Evolutionary conservation across 139 green algal genomes (phyloP), one percentile per base, ranked within the genome.

Genomic region (Chlorella sp.): DNA sequence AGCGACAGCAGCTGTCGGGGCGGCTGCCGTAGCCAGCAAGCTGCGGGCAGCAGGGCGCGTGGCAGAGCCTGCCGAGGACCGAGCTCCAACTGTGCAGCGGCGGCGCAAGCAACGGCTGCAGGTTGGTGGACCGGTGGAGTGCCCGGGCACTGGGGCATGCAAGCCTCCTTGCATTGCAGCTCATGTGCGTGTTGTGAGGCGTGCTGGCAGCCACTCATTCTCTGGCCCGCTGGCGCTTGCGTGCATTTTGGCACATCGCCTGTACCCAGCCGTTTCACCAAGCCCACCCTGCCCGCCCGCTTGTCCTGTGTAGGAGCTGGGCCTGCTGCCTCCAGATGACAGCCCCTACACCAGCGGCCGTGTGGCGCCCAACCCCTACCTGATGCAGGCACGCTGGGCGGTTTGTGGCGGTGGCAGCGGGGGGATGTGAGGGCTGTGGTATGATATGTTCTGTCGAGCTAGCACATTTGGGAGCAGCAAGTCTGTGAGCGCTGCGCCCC

Each of bases 51-150:
- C 80, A 9, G 68, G 75, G 2, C 73, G 68, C 3, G 53, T 64
- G 22, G 81, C 78, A 42, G 81, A 86, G 73, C 60, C 36, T 12
- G 22, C 21, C 11, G 87, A 91, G 42, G 87, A 91, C 40, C 87
- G 87, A 2, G 87, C 48, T 5, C 39, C n/a, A 2, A 9, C 87
- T 2, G 87, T 91, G 78, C 64, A 88, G 68, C 68, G 34, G 42
- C 77, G 87, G 32, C 86, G 86, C 32, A 91, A 88, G 84, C 84
- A 88, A 40, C 84, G 84, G 28, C 39, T 88, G 84, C 42, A 85
- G 79, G 79, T 85, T 32, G 15, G 79, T 0, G 1, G 9, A 30
- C 15, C 22, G 18, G 42, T 12, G 28, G 37, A n/a, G 34, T 32
- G 22, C 22, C 36, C 7, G 68, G 26, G 26, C 26, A 32, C 68